Conservation (phyloP, 139 green algal genomes). For the Coelastrella sp. region DNA sequence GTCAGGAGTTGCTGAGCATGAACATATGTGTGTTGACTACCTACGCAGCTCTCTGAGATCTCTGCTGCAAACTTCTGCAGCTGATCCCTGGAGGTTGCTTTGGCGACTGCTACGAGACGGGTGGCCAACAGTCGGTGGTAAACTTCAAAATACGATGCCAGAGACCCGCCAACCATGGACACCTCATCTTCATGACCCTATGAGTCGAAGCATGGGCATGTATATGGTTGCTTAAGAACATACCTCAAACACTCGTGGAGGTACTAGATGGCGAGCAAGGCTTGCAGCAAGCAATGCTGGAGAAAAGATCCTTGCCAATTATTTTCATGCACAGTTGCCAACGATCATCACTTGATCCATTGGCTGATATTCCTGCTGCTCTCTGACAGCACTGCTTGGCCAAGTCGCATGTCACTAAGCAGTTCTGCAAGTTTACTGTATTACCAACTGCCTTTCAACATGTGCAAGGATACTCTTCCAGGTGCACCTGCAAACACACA, state of each 20-base stretch:
- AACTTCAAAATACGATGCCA: slow-evolving; percentile 83
- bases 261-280: too few relatives aligned
- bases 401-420: too few relatives aligned
- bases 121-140: slow-evolving; percentile 77
- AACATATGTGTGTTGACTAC: slow-evolving; percentile 78
- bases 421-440: too few relatives aligned
- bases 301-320: too few relatives aligned
- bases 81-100: neutral
- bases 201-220: too few relatives aligned
- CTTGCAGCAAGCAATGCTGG: too few relatives aligned
- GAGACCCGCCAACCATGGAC: slow-evolving; percentile 60
- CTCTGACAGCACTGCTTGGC: neutral
- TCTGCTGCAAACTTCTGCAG: slow-evolving; percentile 54
- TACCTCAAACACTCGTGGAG: too few relatives aligned
- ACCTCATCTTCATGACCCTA: slow-evolving; percentile 75
- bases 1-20: slow-evolving; percentile 73
- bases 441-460: too few relatives aligned
- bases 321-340: slow-evolving; percentile 6
- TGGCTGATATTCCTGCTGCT: neutral
- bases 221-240: too few relatives aligned
- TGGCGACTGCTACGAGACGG: slow-evolving; percentile 29
- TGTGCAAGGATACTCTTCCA: too few relatives aligned
- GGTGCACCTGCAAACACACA: too few relatives aligned
- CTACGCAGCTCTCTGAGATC: slow-evolving; percentile 67
- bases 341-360: too few relatives aligned